Evolutionary conservation across 345 rosid genomes (phyloP), one percentile per base, ranked within the genome.

Genomic region (Eucalyptus regnans): DNA sequence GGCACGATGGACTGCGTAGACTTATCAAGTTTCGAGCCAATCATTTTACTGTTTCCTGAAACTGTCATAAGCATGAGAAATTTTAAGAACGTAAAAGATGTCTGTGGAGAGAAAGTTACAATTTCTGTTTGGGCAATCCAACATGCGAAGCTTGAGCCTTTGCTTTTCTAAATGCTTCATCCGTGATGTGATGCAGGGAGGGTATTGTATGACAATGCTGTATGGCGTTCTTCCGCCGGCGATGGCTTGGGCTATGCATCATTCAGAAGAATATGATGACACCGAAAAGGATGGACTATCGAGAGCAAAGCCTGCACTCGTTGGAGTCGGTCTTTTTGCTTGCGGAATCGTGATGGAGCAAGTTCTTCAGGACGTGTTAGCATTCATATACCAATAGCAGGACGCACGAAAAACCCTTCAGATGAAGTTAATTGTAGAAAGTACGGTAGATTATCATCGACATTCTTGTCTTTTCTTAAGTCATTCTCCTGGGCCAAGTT

Each of bases 161-260:
- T 9, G 88, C 50, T 76, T 76, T 68, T 18, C 60, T 66, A 46
- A 50, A 29, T 48, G 16, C 37, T n/a, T 16, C 86, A 46, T n/a
- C 23, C 50, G 29, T 13, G n/a, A 76, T 88, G 16, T 71, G 88
- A 48, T 68, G 87, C 90, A 94, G 97, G 97, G 96, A 43, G 96
- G 97, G 27, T 94, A 95, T 88, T 93, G 97, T 54, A 94, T 95
- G 97, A 94, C 95, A 5, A 86, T 94, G 93, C 91, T 94, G 76
- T 94, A 93, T 88, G 97, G 96, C 88, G 91, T 95, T 89, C 95
- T 95, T 23, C 96, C 95, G n/a, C 95, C 96, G 13, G 94, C 94
- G 22, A 95, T 95, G 97, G 96, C 95, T 43, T 95, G 94, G 96
- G 93, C 95, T 14, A 89, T 91, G 93, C 87, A 88, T 29, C 84